Base-by-base conservation (phyloP, 1,139 yeast genomes). In the Geotrichum macrosporum region DNA sequence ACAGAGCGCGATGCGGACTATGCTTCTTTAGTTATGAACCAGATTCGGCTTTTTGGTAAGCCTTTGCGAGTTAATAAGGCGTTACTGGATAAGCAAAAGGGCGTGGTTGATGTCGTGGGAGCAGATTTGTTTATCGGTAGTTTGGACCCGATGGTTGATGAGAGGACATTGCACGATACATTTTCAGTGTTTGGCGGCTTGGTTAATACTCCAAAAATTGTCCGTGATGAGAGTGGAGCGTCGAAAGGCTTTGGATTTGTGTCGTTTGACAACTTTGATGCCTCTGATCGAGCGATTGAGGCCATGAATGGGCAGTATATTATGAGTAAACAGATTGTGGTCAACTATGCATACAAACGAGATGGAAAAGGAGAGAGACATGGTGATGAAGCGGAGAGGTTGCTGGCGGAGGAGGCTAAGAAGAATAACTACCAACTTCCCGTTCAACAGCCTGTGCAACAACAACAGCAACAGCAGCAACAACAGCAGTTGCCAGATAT, bases 381-480 rank as follows among this genome's bases (percentile, higher is more conserved):
- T 58, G 96, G 96, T n/a, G 94, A 83, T 57, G 74, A 73, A 24
- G 79, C 79, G 0, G 96, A 89, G 59, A 71, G 96, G 56, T 55
- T 76, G 43, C 70, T 89, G 51, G 92, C 94, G 15, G 75, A 73
- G 41, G 82, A 79, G 59, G 95, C 94, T 1, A 64, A 66, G 50
- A 69, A 68, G 55, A 62, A 67, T 48, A 61, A 63, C 31, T 58
- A 59, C 39, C 38, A 35, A 26, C 44, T 52, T 15, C 51, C 49
- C 16, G n/a, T 42, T 3, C 46, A 33, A 18, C 41, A 36, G 26
- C 48, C 31, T 20, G 42, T 18, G 4, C 30, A 15, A 26, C 30
- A 22, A 29, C 37, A 1, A 30, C 15, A 10, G 19, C 47, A 18
- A 21, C 34, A 5, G 41, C 30, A 21, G 12, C 35, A 30, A 41